These are phyloP conservation scores for Rubia occidens DNA, from an alignment of 305 asterid genomes.

Conservation along the genomic window DNA sequence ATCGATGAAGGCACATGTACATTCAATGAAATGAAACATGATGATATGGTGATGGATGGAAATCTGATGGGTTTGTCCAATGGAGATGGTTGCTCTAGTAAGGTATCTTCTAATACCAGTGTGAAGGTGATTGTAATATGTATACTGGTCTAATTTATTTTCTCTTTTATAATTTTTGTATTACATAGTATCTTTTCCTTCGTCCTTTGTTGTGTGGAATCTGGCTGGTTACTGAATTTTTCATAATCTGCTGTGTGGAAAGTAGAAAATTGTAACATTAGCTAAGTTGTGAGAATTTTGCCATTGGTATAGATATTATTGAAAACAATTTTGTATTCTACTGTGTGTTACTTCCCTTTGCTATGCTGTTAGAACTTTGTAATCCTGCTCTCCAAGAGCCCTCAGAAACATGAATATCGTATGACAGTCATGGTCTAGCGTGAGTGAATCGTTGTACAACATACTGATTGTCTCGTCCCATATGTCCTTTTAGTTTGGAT, in stretches of 20 bases:
- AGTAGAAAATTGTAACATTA: not conserved
- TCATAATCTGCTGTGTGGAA: not conserved
- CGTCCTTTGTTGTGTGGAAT: not conserved
- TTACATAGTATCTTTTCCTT: not conserved
- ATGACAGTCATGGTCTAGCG: not conserved
- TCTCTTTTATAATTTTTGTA: not conserved
- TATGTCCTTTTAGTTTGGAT: not conserved
- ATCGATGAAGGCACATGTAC: slow-evolving; percentile 27
- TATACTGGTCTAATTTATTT: not conserved
- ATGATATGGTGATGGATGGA: slow-evolving; percentile 27
- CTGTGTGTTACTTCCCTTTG: no score
- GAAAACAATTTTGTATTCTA: no score
- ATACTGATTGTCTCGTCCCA: not conserved
- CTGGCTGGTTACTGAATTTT: not conserved
- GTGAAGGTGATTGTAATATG: slow-evolving; percentile 38
- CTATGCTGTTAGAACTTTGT: not conserved
- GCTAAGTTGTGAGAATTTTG: not conserved
- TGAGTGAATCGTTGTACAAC: not conserved
- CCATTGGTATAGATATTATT: not conserved
- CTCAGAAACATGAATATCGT: not conserved
- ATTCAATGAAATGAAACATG: slow-evolving; percentile 28
- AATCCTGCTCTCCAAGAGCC: not conserved
- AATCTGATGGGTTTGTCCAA: slow-evolving; percentile 24
- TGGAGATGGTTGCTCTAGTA: slow-evolving; percentile 33
- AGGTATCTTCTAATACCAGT: slow-evolving; percentile 30